A percentile compares a stretch with the other conserved stretches of the same genome.
Conservation (phyloP, 768 basidiomycete species). For the Dendrothele bispora region DNA sequence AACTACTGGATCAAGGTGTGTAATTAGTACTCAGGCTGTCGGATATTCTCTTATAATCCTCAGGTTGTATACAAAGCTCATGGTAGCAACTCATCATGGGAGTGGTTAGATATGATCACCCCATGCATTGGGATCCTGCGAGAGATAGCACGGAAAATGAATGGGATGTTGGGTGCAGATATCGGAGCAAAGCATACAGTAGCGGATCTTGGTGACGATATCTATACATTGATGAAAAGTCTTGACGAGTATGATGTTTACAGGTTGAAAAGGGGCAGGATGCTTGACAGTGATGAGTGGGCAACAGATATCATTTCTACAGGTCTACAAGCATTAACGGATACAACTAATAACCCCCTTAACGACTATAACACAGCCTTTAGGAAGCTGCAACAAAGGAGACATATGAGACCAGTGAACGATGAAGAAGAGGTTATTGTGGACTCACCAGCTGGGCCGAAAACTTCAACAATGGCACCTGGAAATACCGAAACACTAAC, state of each 20-base stretch:
- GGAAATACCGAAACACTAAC: too few relatives aligned
- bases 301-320: neutral
- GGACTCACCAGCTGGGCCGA: too few relatives aligned
- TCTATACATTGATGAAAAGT: constrained; percentile 7
- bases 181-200: constrained; percentile 7
- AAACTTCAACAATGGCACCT: too few relatives aligned
- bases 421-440: too few relatives aligned
- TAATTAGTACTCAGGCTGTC: neutral
- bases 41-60: neutral
- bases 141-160: constrained; percentile 4
- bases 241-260: constrained; percentile 9
- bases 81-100: constrained; percentile 29
- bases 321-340: too few relatives aligned
- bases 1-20: constrained; percentile 33
- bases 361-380: too few relatives aligned
- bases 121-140: constrained; percentile 19
- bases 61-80: constrained; percentile 25
- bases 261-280: constrained; percentile 1
- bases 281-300: constrained; percentile 3
- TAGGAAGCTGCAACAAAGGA: too few relatives aligned
- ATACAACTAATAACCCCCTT: too few relatives aligned
- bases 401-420: too few relatives aligned
- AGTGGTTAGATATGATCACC: constrained; percentile 27
- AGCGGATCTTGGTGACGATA: constrained; percentile 5
- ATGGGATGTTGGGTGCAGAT: constrained; percentile 3